Base-by-base conservation (phyloP, 192 early-diverging fungal genomes). In the Helicostylum pulchrum region DNA sequence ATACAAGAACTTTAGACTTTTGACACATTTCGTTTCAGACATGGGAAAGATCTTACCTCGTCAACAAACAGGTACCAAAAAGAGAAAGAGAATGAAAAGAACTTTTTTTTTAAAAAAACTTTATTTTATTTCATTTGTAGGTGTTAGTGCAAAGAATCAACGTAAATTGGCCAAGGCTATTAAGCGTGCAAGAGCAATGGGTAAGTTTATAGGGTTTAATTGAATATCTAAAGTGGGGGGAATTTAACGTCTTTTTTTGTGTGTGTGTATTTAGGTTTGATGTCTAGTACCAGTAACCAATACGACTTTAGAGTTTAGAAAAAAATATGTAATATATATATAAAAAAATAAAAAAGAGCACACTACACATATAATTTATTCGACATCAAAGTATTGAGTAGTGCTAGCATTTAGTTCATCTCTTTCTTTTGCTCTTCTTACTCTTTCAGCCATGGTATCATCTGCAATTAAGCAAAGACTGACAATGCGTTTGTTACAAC, bases 11-110 rank as follows among this genome's bases (percentile, higher is more conserved):
- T 73, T 63, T 49, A 77, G 36, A 30, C 53, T 79, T 3, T 58
- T 79, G 20, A 67, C 74, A 9, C 52, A 60, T 53, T 79, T 79
- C 53, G 74, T 79, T 14, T 79, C 78, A 39, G 78, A 79, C 56
- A 79, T 79, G 62, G 78, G 78, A 11, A 79, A 72, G 48, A 79
- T 79, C 43, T 53, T 79, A n/a, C 74, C 78, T 46, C 58, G 78
- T 49, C 8, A 47, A 65, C 53, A 62, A 19, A 79, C 78, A 39
- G 78, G 77, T 79, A 76, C 52, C 44, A 19, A 9, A n/a, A 9
- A 9, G 3, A 12, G 31, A 21, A 21, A 48, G 14, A 14, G 48
- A 21, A 9, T 12, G 39, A n/a, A 30, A 23, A 5, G 30, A 3
- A 1, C 3, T 3, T 47, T 26, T 26, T 26, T 15, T 30, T 26